These are phyloP conservation scores for Hygrophila difformis DNA, from an alignment of 257 asterid genomes.

Conservation along the genomic window DNA sequence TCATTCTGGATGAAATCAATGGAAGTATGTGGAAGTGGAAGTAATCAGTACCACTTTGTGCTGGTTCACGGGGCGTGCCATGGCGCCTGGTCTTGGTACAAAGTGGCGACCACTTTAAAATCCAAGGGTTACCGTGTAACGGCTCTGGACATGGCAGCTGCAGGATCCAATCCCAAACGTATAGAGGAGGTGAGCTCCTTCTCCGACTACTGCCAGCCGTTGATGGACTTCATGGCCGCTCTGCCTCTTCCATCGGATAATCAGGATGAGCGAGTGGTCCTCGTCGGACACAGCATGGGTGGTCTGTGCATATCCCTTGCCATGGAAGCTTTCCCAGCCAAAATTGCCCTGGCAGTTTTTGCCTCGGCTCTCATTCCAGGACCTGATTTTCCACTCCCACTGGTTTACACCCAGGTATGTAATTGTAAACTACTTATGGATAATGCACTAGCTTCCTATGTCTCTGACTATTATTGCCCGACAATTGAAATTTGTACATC, in stretches of 20 bases:
- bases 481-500: no score
- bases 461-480: no score
- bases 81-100: constrained; percentile 37
- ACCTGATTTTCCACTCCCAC: constrained; percentile 16
- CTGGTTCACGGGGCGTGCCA: constrained; percentile 29
- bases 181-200: constrained; percentile 21
- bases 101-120: constrained; percentile 16
- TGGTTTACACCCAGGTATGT: constrained; percentile 15
- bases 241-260: no score
- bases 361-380: constrained; percentile 29
- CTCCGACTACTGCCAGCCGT: constrained; percentile 26
- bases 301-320: constrained; percentile 30
- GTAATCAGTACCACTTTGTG: constrained; percentile 20
- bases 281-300: constrained; percentile 40
- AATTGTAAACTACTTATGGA: no score
- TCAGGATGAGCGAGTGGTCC: constrained; percentile 26
- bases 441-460: no score
- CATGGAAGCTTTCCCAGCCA: constrained; percentile 32
- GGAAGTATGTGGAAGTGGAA: constrained; percentile 4
- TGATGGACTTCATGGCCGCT: constrained; percentile 28
- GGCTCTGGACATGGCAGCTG: constrained; percentile 42
- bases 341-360: constrained; percentile 28
- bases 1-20: no score
- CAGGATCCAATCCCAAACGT: constrained; percentile 22
- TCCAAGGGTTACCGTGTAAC: constrained; percentile 28